These are phyloP conservation scores for Ophiostoma ips DNA, from an alignment of 2,329 filamentous ascomycete species.

Conservation along the genomic window DNA sequence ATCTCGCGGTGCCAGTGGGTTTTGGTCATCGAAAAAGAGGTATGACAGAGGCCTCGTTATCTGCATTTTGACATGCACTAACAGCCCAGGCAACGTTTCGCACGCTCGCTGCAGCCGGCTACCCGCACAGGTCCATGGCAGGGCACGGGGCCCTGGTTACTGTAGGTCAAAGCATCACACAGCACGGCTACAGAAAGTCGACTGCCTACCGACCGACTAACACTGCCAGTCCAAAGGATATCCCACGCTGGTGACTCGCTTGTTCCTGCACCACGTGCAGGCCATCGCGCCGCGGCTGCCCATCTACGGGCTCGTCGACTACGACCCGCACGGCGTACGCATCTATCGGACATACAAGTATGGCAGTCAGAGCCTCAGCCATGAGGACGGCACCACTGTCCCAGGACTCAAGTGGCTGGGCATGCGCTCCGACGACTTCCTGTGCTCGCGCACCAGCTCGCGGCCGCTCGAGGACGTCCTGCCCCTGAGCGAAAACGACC, in stretches of 20 bases:
- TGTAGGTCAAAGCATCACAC: slow-evolving; percentile 24
- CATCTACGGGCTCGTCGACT: slow-evolving; percentile 55
- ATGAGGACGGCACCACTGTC: slow-evolving; percentile 40
- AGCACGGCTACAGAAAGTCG: neutral
- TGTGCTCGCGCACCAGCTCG: neutral
- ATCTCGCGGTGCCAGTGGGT: slow-evolving; percentile 45
- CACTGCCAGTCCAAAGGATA: slow-evolving; percentile 61
- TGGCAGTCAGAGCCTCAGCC: slow-evolving; percentile 47
- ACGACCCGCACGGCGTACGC: slow-evolving; percentile 60
- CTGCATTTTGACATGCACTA: neutral
- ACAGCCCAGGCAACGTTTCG: slow-evolving; percentile 53
- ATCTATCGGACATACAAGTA: slow-evolving; percentile 63
- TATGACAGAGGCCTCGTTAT: neutral
- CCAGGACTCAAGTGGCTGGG: slow-evolving; percentile 52
- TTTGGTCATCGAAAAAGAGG: slow-evolving; percentile 65
- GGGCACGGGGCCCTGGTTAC: slow-evolving; percentile 55
- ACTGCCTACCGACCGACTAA: neutral
- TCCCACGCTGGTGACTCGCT: slow-evolving; percentile 57
- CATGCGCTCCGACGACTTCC: slow-evolving; percentile 18
- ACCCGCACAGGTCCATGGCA: slow-evolving; percentile 34
- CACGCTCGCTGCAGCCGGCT: slow-evolving; percentile 43
- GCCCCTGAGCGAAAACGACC: slow-evolving; percentile 39
- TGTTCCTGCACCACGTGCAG: slow-evolving; percentile 45
- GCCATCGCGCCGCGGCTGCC: slow-evolving; percentile 33
- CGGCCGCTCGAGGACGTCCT: slow-evolving; percentile 15